These are phyloP conservation scores for Rhizomucor pusillus DNA, from an alignment of 371 early-diverging fungal genomes.

Conservation along the genomic window DNA sequence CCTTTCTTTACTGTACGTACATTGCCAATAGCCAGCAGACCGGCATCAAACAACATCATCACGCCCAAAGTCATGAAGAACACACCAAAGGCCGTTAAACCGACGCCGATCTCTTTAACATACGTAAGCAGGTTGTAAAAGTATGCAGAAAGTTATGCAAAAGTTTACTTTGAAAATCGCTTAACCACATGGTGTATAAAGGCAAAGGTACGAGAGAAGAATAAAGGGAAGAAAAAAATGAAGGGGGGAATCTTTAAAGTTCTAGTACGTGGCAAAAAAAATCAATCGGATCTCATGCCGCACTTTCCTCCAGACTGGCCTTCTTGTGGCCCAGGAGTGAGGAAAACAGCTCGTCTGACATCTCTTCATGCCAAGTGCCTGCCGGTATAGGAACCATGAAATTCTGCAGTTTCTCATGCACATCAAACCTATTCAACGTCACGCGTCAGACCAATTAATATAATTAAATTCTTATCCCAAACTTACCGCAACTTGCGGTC, in stretches of 20 bases:
- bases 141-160: not conserved
- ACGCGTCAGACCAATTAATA: not conserved
- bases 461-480: not conserved
- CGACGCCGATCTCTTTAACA: slow-evolving; percentile 90
- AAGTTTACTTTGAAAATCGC: slow-evolving; percentile 78
- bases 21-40: slow-evolving; percentile 95
- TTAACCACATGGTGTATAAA: slow-evolving; percentile 65
- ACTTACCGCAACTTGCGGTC: slow-evolving; percentile 80
- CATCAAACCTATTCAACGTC: slow-evolving; percentile 64
- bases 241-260: not conserved
- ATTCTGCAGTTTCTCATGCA: slow-evolving; percentile 91
- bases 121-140: not conserved
- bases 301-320: slow-evolving; percentile 10
- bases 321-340: slow-evolving; percentile 75
- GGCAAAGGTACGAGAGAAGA: not conserved
- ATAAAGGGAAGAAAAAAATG: not conserved
- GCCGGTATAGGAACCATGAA: slow-evolving; percentile 93
- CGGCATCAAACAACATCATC: slow-evolving; percentile 91
- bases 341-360: slow-evolving; percentile 85
- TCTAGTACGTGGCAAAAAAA: no score
- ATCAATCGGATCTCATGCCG: slow-evolving; percentile 4
- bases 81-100: slow-evolving; percentile 92
- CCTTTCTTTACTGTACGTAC: slow-evolving; percentile 45
- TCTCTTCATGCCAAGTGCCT: slow-evolving; percentile 89
- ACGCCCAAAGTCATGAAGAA: slow-evolving; percentile 93